phyloP scores from a whole-genome alignment of 768 basidiomycete species.

The Hericium rajendrae region DNA sequence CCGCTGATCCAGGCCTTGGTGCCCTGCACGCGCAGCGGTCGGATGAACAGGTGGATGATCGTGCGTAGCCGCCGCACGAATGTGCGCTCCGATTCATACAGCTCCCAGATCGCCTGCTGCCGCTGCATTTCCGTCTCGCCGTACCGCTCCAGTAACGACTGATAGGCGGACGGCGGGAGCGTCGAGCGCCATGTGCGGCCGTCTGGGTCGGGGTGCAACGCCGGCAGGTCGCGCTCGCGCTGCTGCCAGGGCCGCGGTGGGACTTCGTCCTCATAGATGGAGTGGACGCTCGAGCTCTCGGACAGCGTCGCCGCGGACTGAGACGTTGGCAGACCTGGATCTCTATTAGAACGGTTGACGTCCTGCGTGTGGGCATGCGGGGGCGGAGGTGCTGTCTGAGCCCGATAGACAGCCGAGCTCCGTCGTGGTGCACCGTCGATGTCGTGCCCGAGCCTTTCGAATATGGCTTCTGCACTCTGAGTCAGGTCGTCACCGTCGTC shows the following conservation, averaged over 20 bases:
- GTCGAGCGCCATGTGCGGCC: conserved; percentile 15
- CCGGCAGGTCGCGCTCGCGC: neutral
- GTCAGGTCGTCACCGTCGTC: conserved; percentile 5
- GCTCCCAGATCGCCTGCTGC: conserved; percentile 59
- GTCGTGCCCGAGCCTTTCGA: conserved; percentile 4
- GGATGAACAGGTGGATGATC: conserved; percentile 64
- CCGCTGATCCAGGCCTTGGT: conserved; percentile 73
- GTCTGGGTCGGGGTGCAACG: conserved; percentile 6
- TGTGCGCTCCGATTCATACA: conserved; percentile 55
- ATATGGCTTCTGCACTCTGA: conserved; percentile 7
- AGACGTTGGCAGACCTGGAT: neutral
- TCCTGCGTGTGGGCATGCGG: too few relatives aligned
- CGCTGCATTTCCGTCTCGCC: conserved; percentile 47
- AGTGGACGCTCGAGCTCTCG: neutral
- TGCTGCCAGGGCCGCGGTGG: neutral
- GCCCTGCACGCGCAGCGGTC: conserved; percentile 66
- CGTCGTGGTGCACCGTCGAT: too few relatives aligned
- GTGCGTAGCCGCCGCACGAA: conserved; percentile 60
- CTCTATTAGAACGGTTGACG: neutral
- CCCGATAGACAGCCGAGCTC: too few relatives aligned
- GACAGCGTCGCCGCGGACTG: neutral
- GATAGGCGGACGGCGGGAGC: conserved; percentile 20
- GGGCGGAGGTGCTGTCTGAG: too few relatives aligned
- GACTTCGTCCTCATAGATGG: conserved; percentile 2
- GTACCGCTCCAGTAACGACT: conserved; percentile 27